These are phyloP conservation scores for Byssothecium circinans DNA, from an alignment of 2,329 filamentous ascomycete genomes.

Conservation along the genomic window DNA sequence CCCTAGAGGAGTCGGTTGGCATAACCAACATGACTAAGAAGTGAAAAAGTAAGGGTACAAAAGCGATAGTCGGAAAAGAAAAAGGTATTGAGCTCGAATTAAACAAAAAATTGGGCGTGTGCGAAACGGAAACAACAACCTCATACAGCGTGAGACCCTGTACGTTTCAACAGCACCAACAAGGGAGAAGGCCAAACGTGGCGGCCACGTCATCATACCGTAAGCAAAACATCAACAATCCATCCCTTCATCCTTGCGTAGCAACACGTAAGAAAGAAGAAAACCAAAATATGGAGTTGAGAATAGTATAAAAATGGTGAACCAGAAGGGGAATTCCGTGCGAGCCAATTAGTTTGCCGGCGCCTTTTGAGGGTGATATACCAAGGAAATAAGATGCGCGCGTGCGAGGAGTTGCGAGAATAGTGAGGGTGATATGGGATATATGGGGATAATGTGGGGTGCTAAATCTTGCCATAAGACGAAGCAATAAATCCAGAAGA, in stretches of 20 bases:
- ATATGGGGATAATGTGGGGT: conserved; percentile 11
- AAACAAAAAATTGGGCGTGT: conserved; percentile 7
- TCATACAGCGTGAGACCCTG: conserved; percentile 13
- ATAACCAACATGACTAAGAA: conserved; percentile 6
- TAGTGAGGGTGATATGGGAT: conserved; percentile 11
- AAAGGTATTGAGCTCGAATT: conserved; percentile 8
- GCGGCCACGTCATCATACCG: conserved; percentile 10
- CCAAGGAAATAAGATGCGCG: conserved; percentile 20
- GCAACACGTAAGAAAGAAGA: conserved; percentile 2
- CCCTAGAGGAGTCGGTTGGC: conserved; percentile 10
- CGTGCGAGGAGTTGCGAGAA: conserved; percentile 17
- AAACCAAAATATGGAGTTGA: conserved; percentile 5
- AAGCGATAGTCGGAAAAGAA: conserved; percentile 6
- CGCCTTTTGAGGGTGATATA: conserved; percentile 20
- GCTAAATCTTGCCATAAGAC: conserved; percentile 11
- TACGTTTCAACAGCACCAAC: conserved; percentile 12
- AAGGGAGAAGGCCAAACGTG: conserved; percentile 6
- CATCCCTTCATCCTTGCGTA: conserved; percentile 9
- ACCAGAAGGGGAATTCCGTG: conserved; percentile 13
- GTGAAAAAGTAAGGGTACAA: background rate
- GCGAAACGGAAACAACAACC: conserved; percentile 3
- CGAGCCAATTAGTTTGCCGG: conserved; percentile 25
- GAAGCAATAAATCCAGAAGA: conserved; percentile 8
- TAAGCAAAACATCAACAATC: conserved; percentile 10
- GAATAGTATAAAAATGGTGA: conserved; percentile 4